Conservation (phyloP, 345 rosid genomes). For the Bruguiera gymnorhiza region DNA sequence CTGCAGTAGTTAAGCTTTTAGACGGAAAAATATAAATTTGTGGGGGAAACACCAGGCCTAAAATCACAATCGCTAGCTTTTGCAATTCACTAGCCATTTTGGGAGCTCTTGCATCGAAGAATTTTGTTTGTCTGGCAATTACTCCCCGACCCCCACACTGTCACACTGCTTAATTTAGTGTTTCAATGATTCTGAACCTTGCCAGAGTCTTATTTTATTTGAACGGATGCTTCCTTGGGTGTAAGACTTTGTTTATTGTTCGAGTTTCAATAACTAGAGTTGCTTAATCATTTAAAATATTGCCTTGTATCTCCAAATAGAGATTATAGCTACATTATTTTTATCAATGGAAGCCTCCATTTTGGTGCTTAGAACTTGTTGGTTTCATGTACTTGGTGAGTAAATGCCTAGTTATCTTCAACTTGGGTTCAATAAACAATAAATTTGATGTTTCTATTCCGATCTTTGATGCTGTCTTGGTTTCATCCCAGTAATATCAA, state of each 20-base stretch:
- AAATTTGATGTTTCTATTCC: slow-evolving; percentile 65
- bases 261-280: slow-evolving; percentile 67
- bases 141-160: slow-evolving; percentile 33
- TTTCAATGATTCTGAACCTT: slow-evolving; percentile 46
- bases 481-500: neutral
- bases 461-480: slow-evolving; percentile 47
- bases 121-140: slow-evolving; percentile 42
- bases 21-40: slow-evolving; percentile 19
- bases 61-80: slow-evolving; percentile 20
- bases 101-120: slow-evolving; percentile 33
- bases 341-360: slow-evolving; percentile 57
- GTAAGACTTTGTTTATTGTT: slow-evolving; percentile 40
- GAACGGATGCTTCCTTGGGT: slow-evolving; percentile 48
- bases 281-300: slow-evolving; percentile 27
- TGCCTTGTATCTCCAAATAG: slow-evolving; percentile 21
- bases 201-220: slow-evolving; percentile 36
- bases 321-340: slow-evolving; percentile 25
- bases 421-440: slow-evolving; percentile 33
- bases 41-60: slow-evolving; percentile 18
- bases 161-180: slow-evolving; percentile 23
- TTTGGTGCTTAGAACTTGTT: slow-evolving; percentile 53
- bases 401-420: slow-evolving; percentile 35
- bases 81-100: slow-evolving; percentile 24
- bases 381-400: slow-evolving; percentile 40
- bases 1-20: slow-evolving; percentile 6